These are phyloP conservation scores for Globisporangium viniferum DNA, from an alignment of 352 stramenopile genomes.

Conservation along the genomic window DNA sequence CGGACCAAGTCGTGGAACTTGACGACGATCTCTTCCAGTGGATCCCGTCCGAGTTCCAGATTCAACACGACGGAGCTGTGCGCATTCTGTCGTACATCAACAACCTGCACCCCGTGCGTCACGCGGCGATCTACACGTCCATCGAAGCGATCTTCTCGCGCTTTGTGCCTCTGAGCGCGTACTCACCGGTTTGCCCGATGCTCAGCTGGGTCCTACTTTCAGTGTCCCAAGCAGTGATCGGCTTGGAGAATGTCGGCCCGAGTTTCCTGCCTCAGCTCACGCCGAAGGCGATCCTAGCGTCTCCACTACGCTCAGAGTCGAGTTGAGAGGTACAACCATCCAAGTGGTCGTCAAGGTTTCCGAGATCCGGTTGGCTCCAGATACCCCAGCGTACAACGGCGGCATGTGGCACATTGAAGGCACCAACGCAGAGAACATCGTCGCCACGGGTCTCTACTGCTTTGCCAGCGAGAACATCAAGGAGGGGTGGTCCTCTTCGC, in stretches of 20 bases:
- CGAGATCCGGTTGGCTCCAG: constrained; percentile 41
- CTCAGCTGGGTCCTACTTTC: constrained; percentile 1
- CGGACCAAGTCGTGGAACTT: constrained; percentile 22
- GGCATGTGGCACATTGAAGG: constrained; percentile 53
- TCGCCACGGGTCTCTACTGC: constrained; percentile 47
- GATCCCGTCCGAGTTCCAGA: constrained; percentile 33
- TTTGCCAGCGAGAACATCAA: constrained; percentile 46
- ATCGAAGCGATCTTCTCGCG: constrained; percentile 29
- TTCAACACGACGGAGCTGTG: constrained; percentile 18
- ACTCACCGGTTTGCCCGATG: constrained; percentile 10
- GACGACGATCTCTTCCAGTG: constrained; percentile 35
- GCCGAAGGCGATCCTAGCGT: not conserved
- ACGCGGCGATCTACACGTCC: constrained; percentile 25
- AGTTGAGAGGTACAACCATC: constrained; percentile 20
- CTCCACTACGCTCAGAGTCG: not conserved
- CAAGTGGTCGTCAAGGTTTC: constrained; percentile 54
- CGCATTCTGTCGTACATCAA: constrained; percentile 47
- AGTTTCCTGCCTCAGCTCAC: not conserved
- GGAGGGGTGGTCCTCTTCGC: constrained; percentile 18
- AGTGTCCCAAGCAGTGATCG: not conserved
- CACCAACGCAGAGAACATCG: constrained; percentile 34
- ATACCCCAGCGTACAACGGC: constrained; percentile 34
- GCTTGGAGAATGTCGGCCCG: not conserved
- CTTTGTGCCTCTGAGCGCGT: constrained; percentile 36
- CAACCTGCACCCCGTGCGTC: constrained; percentile 35